phyloP scores from a whole-genome alignment of 1,284 basidiomycete genomes.

The Cutaneotrichosporon cavernicola region DNA sequence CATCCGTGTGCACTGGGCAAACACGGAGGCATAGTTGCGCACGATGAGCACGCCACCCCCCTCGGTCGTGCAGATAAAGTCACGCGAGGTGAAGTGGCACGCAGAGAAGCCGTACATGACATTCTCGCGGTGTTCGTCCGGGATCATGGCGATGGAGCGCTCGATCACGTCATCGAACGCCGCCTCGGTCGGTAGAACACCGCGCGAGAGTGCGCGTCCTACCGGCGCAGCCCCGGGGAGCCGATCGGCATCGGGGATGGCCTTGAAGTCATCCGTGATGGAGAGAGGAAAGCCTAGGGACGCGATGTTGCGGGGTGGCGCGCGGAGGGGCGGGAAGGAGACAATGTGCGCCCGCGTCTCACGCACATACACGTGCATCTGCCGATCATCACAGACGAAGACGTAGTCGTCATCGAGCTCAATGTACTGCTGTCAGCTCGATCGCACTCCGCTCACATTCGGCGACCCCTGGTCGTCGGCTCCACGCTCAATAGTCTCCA shows the following conservation, averaged over 20 bases:
- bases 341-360: slow-evolving; percentile 22
- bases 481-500: slow-evolving; percentile 30
- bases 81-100: slow-evolving; percentile 39
- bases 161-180: slow-evolving; percentile 14
- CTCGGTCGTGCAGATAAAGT: slow-evolving; percentile 36
- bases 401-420: slow-evolving; percentile 50
- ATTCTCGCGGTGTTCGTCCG: slow-evolving; percentile 11
- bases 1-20: slow-evolving; percentile 16
- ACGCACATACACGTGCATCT: slow-evolving; percentile 40
- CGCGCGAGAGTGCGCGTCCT: slow-evolving; percentile 11
- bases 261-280: slow-evolving; percentile 23
- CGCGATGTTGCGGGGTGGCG: background rate
- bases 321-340: slow-evolving; percentile 27
- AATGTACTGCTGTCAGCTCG: slow-evolving; percentile 40
- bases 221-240: slow-evolving; percentile 11
- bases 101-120: slow-evolving; percentile 30
- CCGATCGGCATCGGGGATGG: slow-evolving; percentile 18
- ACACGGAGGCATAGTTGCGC: slow-evolving; percentile 33
- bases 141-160: slow-evolving; percentile 15
- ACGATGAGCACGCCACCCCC: slow-evolving; percentile 33
- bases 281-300: slow-evolving; percentile 15
- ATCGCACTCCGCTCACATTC: slow-evolving; percentile 24
- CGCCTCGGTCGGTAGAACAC: background rate
- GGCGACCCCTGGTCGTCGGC: slow-evolving; percentile 20
- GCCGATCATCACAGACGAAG: slow-evolving; percentile 36